phyloP scores from a whole-genome alignment of 192 early-diverging fungal species.

The Umbelopsis ramanniana region DNA sequence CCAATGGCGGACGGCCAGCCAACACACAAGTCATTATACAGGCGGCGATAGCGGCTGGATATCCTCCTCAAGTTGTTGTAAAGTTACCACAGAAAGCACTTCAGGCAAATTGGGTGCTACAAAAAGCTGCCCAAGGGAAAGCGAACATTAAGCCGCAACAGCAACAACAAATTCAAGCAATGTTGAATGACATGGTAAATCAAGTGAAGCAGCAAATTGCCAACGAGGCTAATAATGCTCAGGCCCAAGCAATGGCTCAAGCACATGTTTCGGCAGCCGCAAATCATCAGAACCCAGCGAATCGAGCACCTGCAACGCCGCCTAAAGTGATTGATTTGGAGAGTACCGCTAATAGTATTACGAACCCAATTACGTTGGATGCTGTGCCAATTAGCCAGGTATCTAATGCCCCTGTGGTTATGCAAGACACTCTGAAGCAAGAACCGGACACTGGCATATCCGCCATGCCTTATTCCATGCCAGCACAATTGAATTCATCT shows the following conservation, averaged over 20 bases:
- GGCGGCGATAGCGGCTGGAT: slow-evolving; percentile 29
- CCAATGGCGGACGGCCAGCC: slow-evolving; percentile 17
- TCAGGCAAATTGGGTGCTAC: slow-evolving; percentile 36
- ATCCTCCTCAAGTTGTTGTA: slow-evolving; percentile 32
- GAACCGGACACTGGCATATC: background rate
- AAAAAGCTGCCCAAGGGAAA: slow-evolving; percentile 27
- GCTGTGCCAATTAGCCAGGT: background rate
- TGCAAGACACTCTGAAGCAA: background rate
- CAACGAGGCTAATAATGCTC: slow-evolving; percentile 9
- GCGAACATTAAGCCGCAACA: slow-evolving; percentile 15
- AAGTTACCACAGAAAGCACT: slow-evolving; percentile 34
- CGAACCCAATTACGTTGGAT: background rate
- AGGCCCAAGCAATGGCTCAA: slow-evolving; percentile 17
- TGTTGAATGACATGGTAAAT: slow-evolving; percentile 31
- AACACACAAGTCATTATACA: slow-evolving; percentile 29
- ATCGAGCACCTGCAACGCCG: background rate
- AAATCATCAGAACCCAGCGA: slow-evolving; percentile 2
- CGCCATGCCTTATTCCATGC: background rate
- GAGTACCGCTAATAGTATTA: background rate
- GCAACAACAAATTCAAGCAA: slow-evolving; percentile 37
- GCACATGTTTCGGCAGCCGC: slow-evolving; percentile 8
- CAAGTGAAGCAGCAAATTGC: slow-evolving; percentile 32
- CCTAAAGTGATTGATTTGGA: slow-evolving; percentile 8
- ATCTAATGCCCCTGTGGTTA: background rate
- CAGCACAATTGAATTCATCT: background rate